Evolutionary conservation across 106 monocot species (phyloP), one percentile per base, ranked within the genome.

Genomic region (Phalaenopsis equestris): DNA sequence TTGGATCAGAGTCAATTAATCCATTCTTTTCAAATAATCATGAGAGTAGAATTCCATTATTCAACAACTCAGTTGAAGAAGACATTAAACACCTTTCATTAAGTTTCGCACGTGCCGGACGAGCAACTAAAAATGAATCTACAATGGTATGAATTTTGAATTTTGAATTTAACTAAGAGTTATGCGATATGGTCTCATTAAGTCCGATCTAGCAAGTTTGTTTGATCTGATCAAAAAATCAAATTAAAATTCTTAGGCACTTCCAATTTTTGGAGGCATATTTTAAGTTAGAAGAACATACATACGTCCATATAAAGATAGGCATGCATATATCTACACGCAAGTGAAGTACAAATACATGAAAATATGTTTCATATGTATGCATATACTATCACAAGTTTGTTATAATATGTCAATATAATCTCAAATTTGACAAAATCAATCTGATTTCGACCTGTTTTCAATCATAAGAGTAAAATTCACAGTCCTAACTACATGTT

Each of bases 1-100:
- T 86, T 73, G 86, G 79, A 21, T 93, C 85, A 1, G 89, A 89
- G 64, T 55, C 79, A 14, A 75, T 77, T 5, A 82, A 80, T 64
- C 85, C 84, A 49, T 76, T 84, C 21, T 19, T 64, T 10, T 80
- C 76, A 75, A 82, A 16, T 52, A 84, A 85, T 30, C 79, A 81
- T 64, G 92, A 90, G 8, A 84, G 76, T 77, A 70, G 75, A 47
- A 56, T 45, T 52, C 79, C 24, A 4, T 61, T 84, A 8, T 30
- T 68, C 6, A 67, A 58, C 18, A 52, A 47, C 52, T 72, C 83
- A 17, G 36, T n/a, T 57, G 83, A 82, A 39, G 82, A 79, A n/a
- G 80, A 84, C 6, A 67, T 78, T 30, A 75, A 72, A 77, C 81
- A 56, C 46, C 47, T 43, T 42, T 75, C 52, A 12, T 21, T 23